Evolutionary conservation across 495 filamentous ascomycete genomes (phyloP).

Genomic region (Hypoxylon fuscum): DNA sequence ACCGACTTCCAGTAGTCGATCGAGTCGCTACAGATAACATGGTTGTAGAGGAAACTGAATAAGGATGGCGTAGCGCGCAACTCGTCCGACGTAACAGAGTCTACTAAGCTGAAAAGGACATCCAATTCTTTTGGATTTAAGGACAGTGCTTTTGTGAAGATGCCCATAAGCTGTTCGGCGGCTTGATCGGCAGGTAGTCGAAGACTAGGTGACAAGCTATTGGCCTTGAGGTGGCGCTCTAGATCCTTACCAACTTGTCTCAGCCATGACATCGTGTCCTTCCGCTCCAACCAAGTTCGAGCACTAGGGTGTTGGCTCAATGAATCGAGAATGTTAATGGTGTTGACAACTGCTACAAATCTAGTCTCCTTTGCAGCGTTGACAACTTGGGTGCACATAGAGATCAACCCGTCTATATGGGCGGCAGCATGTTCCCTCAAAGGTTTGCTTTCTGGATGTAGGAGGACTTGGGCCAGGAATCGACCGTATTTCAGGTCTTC

Average conservation of each 20-base stretch:
- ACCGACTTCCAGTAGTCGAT: constrained; percentile 89
- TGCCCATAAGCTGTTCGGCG: constrained; percentile 85
- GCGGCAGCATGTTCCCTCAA: constrained; percentile 77
- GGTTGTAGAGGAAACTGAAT: constrained; percentile 81
- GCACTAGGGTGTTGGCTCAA: constrained; percentile 68
- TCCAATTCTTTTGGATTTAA: constrained; percentile 82
- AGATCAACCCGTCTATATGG: constrained; percentile 74
- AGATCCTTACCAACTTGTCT: constrained; percentile 82
- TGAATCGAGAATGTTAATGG: constrained; percentile 83
- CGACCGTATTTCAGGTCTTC: constrained; percentile 87
- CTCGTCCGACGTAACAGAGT: constrained; percentile 83
- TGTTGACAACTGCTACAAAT: constrained; percentile 82
- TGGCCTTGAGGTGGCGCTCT: constrained; percentile 72
- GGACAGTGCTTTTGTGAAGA: constrained; percentile 81
- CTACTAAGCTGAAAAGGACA: constrained; percentile 83
- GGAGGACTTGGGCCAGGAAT: constrained; percentile 93
- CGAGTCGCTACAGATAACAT: constrained; percentile 84
- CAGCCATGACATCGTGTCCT: constrained; percentile 71
- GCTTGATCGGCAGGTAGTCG: constrained; percentile 90
- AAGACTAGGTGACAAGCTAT: constrained; percentile 72
- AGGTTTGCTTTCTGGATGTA: constrained; percentile 74
- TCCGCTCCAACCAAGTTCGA: constrained; percentile 79
- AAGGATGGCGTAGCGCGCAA: constrained; percentile 79
- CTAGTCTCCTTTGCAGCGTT: constrained; percentile 68
- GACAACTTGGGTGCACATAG: constrained; percentile 67